Conservation (phyloP, 306 rosid species). For the Quercus gilva region DNA sequence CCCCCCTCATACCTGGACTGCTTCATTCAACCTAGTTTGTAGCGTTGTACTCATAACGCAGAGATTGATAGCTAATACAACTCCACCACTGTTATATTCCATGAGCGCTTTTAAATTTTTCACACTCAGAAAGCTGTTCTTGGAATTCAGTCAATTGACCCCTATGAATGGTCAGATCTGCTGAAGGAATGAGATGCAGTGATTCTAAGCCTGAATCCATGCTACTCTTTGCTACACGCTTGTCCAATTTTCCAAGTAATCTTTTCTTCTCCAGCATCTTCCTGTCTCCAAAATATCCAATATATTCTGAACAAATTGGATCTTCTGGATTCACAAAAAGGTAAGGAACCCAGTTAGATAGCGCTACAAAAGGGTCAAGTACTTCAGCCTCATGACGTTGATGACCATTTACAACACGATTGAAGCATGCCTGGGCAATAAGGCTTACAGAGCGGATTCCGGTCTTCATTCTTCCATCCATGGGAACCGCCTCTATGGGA, state of each 20-base stretch:
- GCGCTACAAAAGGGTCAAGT: slow-evolving; percentile 1
- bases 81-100: slow-evolving; percentile 30
- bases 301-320: slow-evolving; percentile 23
- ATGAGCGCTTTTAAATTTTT: slow-evolving; percentile 8
- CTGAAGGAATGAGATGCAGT: slow-evolving; percentile 32
- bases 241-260: slow-evolving; percentile 4
- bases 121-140: background rate
- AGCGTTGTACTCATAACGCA: background rate
- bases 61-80: background rate
- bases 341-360: slow-evolving; percentile 21
- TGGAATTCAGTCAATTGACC: background rate
- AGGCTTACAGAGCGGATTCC: slow-evolving; percentile 15
- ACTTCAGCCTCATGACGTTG: background rate
- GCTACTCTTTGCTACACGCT: slow-evolving; percentile 15
- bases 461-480: background rate
- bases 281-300: slow-evolving; percentile 32
- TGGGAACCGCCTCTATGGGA: slow-evolving; percentile 9
- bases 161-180: slow-evolving; percentile 8
- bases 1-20: no score
- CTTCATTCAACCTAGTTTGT: background rate
- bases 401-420: background rate
- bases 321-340: slow-evolving; percentile 30
- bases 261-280: slow-evolving; percentile 23
- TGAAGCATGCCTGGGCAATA: slow-evolving; percentile 7
- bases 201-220: slow-evolving; percentile 15